phyloP scores from a whole-genome alignment of 2,329 filamentous ascomycete genomes.

The Fusarium multiceps region DNA sequence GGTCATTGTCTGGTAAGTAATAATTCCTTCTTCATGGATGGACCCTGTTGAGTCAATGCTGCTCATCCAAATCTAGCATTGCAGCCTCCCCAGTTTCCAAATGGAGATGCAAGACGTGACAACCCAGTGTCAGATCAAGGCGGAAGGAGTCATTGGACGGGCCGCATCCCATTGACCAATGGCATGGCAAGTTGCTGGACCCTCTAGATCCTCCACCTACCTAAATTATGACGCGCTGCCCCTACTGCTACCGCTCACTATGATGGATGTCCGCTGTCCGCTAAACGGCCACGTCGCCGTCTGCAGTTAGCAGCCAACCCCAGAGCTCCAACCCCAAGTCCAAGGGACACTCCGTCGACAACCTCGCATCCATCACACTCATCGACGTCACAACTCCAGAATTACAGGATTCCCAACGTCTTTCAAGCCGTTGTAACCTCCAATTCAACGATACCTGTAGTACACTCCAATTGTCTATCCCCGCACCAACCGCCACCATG shows the following conservation, averaged over 20 bases:
- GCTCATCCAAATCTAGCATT: conserved; percentile 26
- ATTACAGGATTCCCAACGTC: conserved; percentile 28
- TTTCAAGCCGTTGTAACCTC: conserved; percentile 13
- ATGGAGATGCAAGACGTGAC: conserved; percentile 34
- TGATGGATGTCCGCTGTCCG: background rate
- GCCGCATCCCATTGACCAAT: conserved; percentile 37
- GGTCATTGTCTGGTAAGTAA: conserved; percentile 13
- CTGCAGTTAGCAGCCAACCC: conserved; percentile 18
- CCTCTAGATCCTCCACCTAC: conserved; percentile 18
- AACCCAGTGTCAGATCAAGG: conserved; percentile 37
- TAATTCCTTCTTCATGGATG: conserved; percentile 26
- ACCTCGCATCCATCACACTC: conserved; percentile 37
- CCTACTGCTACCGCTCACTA: background rate
- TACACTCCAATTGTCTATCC: conserved; percentile 14
- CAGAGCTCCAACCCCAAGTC: conserved; percentile 2
- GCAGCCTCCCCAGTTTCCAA: conserved; percentile 32
- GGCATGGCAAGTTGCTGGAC: conserved; percentile 6
- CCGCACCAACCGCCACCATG: conserved; percentile 55
- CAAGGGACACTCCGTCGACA: conserved; percentile 20
- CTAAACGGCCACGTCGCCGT: conserved; percentile 44
- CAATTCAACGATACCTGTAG: conserved; percentile 12
- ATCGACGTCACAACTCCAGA: conserved; percentile 41
- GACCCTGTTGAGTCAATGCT: conserved; percentile 19
- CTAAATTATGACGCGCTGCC: conserved; percentile 27
- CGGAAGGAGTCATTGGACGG: conserved; percentile 21